Evolutionary conservation across 1,284 basidiomycete genomes (phyloP).

Genomic region (Ustilago shanxiensis): DNA sequence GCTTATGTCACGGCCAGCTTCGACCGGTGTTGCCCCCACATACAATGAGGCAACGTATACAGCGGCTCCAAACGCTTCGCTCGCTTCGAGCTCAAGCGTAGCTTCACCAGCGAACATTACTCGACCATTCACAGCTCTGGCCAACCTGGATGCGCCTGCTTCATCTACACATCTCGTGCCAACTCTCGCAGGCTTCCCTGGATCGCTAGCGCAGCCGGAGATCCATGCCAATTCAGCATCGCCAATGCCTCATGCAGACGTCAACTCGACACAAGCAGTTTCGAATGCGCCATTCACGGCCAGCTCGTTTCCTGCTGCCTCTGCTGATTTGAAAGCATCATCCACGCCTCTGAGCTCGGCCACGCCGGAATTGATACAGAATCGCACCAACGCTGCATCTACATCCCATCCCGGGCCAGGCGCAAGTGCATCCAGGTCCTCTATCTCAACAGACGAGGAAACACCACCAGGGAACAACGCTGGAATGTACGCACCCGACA

Average conservation of each 20-base stretch:
- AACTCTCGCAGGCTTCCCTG: constrained; percentile 6
- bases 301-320: constrained; percentile 1
- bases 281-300: constrained; percentile 5
- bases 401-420: neutral
- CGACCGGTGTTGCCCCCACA: constrained; percentile 22
- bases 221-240: constrained; percentile 29
- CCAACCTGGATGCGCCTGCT: constrained; percentile 20
- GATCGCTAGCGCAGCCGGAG: neutral
- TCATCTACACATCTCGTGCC: constrained; percentile 21
- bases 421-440: constrained; percentile 25
- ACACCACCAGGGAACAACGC: constrained; percentile 20
- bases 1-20: constrained; percentile 30
- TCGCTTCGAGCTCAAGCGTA: neutral
- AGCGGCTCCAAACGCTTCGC: constrained; percentile 6
- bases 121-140: constrained; percentile 35
- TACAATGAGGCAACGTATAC: constrained; percentile 21
- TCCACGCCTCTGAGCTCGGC: constrained; percentile 31
- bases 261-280: neutral
- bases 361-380: constrained; percentile 30
- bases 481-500: neutral
- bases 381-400: constrained; percentile 4
- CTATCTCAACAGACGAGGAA: constrained; percentile 41
- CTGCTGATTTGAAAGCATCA: constrained; percentile 16
- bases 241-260: constrained; percentile 7
- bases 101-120: constrained; percentile 19